These are phyloP conservation scores for Metschnikowia orientalis DNA, from an alignment of 805 yeast species.

Conservation along the genomic window DNA sequence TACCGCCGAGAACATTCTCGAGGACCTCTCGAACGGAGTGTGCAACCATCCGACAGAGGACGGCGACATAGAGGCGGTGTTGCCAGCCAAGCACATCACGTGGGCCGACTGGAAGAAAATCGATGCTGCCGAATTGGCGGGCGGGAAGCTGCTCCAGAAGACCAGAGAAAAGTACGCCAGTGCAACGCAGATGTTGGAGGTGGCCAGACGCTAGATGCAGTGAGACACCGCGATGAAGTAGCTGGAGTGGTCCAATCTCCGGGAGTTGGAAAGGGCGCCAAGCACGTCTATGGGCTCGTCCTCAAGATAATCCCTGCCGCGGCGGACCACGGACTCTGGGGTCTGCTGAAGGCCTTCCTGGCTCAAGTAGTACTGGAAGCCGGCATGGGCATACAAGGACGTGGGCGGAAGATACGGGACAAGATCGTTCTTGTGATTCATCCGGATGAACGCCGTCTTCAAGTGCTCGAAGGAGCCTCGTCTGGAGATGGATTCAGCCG, in stretches of 20 bases:
- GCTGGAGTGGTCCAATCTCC: slow-evolving; percentile 15
- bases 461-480: slow-evolving; percentile 18
- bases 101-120: slow-evolving; percentile 71
- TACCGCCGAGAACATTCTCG: slow-evolving; percentile 61
- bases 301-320: slow-evolving; percentile 14
- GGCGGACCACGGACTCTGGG: slow-evolving; percentile 13
- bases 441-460: slow-evolving; percentile 39
- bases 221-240: slow-evolving; percentile 16
- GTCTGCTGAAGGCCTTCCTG: slow-evolving; percentile 14
- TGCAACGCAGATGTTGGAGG: slow-evolving; percentile 45
- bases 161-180: slow-evolving; percentile 53
- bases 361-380: slow-evolving; percentile 41
- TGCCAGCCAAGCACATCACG: slow-evolving; percentile 27
- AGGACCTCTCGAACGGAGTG: slow-evolving; percentile 44
- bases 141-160: slow-evolving; percentile 49
- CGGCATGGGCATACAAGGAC: slow-evolving; percentile 41
- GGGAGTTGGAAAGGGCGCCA: slow-evolving; percentile 13
- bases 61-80: slow-evolving; percentile 9
- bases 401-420: slow-evolving; percentile 60
- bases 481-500: slow-evolving; percentile 19
- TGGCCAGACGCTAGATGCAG: slow-evolving; percentile 8
- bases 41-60: slow-evolving; percentile 19
- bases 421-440: slow-evolving; percentile 53
- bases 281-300: slow-evolving; percentile 11
- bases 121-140: slow-evolving; percentile 46